Evolutionary conservation across 148 eudicot genomes (phyloP).

Genomic region (Heliosperma pusillum): DNA sequence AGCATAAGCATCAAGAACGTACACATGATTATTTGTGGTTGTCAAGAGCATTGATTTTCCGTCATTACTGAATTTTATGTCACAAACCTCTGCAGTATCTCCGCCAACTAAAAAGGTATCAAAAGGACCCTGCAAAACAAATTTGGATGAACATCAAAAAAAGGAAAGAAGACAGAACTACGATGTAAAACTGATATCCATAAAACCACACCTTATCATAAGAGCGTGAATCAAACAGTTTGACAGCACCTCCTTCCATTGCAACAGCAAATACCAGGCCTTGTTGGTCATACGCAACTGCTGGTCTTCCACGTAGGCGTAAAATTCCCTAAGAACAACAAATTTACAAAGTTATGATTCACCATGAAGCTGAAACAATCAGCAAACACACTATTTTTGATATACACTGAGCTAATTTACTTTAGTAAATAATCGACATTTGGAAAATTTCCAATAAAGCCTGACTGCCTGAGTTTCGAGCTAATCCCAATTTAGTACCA

Average conservation of each 20-base stretch:
- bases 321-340: slow-evolving; percentile 72
- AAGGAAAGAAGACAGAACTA: neutral
- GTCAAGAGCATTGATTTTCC: slow-evolving; percentile 97
- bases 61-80: slow-evolving; percentile 97
- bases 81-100: slow-evolving; percentile 94
- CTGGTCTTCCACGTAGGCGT: slow-evolving; percentile 84
- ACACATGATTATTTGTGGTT: slow-evolving; percentile 75
- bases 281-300: slow-evolving; percentile 99
- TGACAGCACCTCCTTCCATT: slow-evolving; percentile 99
- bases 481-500: no score
- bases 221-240: slow-evolving; percentile 91
- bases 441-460: no score
- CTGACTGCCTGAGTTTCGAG: no score
- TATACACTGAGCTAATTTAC: neutral
- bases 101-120: slow-evolving; percentile 99
- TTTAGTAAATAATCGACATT: neutral
- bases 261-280: slow-evolving; percentile 99
- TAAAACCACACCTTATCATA: slow-evolving; percentile 66
- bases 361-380: neutral
- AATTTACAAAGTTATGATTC: slow-evolving; percentile 30
- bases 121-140: slow-evolving; percentile 73
- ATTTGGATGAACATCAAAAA: slow-evolving; percentile 12
- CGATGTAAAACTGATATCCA: neutral
- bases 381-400: neutral
- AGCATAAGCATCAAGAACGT: slow-evolving; percentile 86